Conservation (phyloP, 2,329 filamentous ascomycete genomes). For the Fusarium transvaalense region DNA sequence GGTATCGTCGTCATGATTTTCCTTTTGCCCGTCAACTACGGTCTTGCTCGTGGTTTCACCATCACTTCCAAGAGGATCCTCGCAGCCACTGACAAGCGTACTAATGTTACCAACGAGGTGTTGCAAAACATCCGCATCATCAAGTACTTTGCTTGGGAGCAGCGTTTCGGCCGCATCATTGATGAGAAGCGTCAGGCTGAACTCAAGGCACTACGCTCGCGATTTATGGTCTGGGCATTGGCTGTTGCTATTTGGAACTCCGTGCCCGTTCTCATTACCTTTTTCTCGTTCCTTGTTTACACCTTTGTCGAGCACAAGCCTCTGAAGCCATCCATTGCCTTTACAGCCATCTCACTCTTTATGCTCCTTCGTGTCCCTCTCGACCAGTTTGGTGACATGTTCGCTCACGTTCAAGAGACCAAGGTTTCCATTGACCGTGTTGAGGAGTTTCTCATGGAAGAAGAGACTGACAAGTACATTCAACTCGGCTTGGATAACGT, state of each 20-base stretch:
- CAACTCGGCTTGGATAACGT: constrained; percentile 80
- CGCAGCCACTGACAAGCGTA: constrained; percentile 92
- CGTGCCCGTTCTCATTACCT: constrained; percentile 93
- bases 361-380: constrained; percentile 92
- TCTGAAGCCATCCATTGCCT: constrained; percentile 90
- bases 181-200: constrained; percentile 88
- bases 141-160: constrained; percentile 99
- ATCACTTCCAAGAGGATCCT: constrained; percentile 91
- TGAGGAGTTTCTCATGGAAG: constrained; percentile 91
- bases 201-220: constrained; percentile 79
- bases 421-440: constrained; percentile 98
- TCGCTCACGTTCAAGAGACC: constrained; percentile 96
- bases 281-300: constrained; percentile 95
- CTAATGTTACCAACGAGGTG: constrained; percentile 96
- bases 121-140: constrained; percentile 98
- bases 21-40: constrained; percentile 90
- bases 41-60: constrained; percentile 86
- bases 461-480: constrained; percentile 94
- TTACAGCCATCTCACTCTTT: constrained; percentile 96
- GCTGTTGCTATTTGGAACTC: constrained; percentile 98
- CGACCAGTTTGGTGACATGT: constrained; percentile 98
- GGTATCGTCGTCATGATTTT: constrained; percentile 91
- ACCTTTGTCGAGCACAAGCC: constrained; percentile 90
- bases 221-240: constrained; percentile 91
- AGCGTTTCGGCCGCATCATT: constrained; percentile 86